These are phyloP conservation scores for Hemileccinum rubropunctum DNA, from an alignment of 768 basidiomycete genomes.

Conservation along the genomic window DNA sequence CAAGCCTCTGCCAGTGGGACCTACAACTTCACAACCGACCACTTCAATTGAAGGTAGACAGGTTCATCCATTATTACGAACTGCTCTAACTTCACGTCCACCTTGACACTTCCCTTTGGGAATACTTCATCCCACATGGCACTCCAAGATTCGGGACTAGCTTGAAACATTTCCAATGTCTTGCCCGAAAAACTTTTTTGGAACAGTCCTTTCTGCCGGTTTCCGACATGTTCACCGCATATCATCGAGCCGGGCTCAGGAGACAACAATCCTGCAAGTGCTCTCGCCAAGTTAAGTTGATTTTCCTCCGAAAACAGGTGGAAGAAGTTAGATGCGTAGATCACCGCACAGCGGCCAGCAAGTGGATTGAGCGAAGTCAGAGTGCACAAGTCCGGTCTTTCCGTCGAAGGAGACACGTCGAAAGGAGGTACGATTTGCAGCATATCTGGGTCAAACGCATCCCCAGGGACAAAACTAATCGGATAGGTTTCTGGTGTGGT, in stretches of 20 bases:
- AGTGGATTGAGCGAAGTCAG: conserved; percentile 47
- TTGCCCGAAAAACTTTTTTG: neutral
- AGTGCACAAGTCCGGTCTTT: conserved; percentile 27
- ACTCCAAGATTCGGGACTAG: conserved; percentile 35
- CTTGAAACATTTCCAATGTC: conserved; percentile 24
- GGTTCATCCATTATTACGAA: neutral
- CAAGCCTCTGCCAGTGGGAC: too few species aligned
- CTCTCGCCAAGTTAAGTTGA: conserved; percentile 27
- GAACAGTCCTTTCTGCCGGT: neutral
- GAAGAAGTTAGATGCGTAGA: conserved; percentile 52
- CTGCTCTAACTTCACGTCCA: neutral
- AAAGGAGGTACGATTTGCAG: conserved; percentile 36
- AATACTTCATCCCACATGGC: conserved; percentile 40
- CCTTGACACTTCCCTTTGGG: conserved; percentile 11
- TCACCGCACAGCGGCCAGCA: conserved; percentile 46
- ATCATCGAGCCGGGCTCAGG: conserved; percentile 30
- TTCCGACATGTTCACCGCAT: conserved; percentile 28
- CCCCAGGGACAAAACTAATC: conserved; percentile 50
- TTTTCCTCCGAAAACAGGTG: conserved; percentile 31
- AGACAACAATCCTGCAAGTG: conserved; percentile 28
- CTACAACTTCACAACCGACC: conserved; percentile 23
- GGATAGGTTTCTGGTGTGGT: conserved; percentile 53
- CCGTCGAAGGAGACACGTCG: conserved; percentile 21
- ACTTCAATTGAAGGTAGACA: conserved; percentile 13
- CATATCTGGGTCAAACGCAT: conserved; percentile 47